Evolutionary conservation across 2,329 filamentous ascomycete species (phyloP).

Genomic region (Pseudogymnoascus pannorum): DNA sequence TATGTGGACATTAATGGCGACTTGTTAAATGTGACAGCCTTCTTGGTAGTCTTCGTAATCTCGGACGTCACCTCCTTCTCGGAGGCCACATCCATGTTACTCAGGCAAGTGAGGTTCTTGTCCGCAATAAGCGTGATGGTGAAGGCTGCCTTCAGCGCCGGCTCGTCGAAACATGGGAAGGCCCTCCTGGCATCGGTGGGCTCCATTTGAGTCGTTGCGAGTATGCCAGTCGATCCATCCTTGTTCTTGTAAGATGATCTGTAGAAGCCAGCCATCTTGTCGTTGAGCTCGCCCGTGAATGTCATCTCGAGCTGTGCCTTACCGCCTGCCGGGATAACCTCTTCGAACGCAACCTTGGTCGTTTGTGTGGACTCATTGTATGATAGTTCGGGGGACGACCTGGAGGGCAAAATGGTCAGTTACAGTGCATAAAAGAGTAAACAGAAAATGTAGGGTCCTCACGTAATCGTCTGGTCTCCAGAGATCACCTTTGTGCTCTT

Average conservation of each 20-base stretch:
- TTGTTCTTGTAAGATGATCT: slow-evolving; percentile 83
- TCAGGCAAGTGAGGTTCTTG: slow-evolving; percentile 82
- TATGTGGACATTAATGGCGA: slow-evolving; percentile 96
- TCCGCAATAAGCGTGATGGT: slow-evolving; percentile 87
- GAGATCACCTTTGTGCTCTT: slow-evolving; percentile 62
- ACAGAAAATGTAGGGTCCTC: slow-evolving; percentile 16
- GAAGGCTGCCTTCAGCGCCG: slow-evolving; percentile 86
- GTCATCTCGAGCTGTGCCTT: slow-evolving; percentile 72
- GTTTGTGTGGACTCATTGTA: slow-evolving; percentile 76
- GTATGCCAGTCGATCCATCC: slow-evolving; percentile 70
- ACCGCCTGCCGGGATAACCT: slow-evolving; percentile 63
- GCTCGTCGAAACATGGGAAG: slow-evolving; percentile 96
- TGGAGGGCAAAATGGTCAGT: slow-evolving; percentile 31
- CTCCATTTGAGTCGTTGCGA: slow-evolving; percentile 95
- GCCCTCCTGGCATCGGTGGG: slow-evolving; percentile 86
- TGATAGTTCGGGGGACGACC: slow-evolving; percentile 58
- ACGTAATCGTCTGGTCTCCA: slow-evolving; percentile 47
- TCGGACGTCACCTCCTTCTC: slow-evolving; percentile 66
- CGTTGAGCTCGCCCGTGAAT: slow-evolving; percentile 75
- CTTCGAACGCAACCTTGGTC: slow-evolving; percentile 71
- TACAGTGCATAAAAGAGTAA: slow-evolving; percentile 14
- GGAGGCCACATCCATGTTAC: slow-evolving; percentile 90
- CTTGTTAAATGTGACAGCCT: slow-evolving; percentile 85
- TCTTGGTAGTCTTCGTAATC: slow-evolving; percentile 58
- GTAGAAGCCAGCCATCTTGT: slow-evolving; percentile 98